Evolutionary conservation across 2,329 filamentous ascomycete genomes (phyloP).

Genomic region (Keithomyces neogunnii): DNA sequence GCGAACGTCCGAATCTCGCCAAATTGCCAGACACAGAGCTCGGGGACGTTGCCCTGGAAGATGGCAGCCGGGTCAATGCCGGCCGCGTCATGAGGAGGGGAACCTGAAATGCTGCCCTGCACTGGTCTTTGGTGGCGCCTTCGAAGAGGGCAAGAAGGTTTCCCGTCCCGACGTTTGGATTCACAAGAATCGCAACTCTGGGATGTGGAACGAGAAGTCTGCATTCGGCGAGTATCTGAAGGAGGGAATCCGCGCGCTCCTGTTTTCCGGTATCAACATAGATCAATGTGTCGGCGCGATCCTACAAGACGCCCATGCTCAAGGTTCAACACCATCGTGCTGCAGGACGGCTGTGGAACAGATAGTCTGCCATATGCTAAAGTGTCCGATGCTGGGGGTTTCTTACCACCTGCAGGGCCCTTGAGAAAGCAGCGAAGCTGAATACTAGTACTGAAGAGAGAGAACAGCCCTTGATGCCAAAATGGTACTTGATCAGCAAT

Average conservation of each 20-base stretch:
- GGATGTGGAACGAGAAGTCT: not conserved
- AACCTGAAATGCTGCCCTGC: not conserved
- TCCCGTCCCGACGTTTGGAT: not conserved
- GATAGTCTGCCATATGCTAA: conserved; percentile 1
- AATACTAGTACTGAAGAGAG: not conserved
- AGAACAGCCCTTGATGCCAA: not conserved
- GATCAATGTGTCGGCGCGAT: conserved; percentile 3
- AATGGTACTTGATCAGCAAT: too few species aligned
- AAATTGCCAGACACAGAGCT: not conserved
- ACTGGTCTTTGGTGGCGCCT: not conserved
- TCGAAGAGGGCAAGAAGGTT: not conserved
- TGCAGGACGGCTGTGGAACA: conserved; percentile 5
- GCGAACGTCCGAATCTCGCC: not conserved
- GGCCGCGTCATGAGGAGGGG: not conserved
- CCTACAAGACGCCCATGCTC: conserved; percentile 1
- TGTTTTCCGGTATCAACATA: conserved; percentile 3
- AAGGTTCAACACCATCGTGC: conserved; percentile 4
- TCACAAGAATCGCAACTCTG: conserved; percentile 1
- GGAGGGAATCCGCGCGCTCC: not conserved
- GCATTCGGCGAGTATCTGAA: not conserved
- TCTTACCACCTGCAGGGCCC: not conserved
- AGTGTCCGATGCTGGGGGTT: conserved; percentile 1
- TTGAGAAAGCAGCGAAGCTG: not conserved
- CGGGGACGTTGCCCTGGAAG: not conserved
- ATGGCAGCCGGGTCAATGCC: not conserved